Percentiles rank a stretch among this genome's conserved stretches.
These are phyloP conservation scores for Fusarium paranaense DNA, from an alignment of 2,329 filamentous ascomycete species.

Conservation along the genomic window DNA sequence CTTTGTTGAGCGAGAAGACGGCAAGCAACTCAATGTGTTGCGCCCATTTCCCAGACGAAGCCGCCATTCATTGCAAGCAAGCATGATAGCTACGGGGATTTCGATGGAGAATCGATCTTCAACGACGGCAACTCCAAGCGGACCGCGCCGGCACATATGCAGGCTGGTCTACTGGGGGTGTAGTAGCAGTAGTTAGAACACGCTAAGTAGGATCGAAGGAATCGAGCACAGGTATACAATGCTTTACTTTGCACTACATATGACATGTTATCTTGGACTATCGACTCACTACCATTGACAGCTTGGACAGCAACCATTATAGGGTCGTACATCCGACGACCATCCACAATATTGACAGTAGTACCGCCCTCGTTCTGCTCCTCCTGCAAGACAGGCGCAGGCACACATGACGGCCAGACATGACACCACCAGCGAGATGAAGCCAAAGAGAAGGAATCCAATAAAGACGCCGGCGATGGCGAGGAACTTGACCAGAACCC, in stretches of 20 bases:
- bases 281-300: neutral
- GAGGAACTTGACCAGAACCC: constrained; percentile 30
- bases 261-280: neutral
- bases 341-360: constrained; percentile 13
- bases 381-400: constrained; percentile 25
- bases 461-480: constrained; percentile 29
- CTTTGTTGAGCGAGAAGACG: constrained; percentile 9
- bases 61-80: neutral
- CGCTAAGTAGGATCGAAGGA: constrained; percentile 21
- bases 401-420: constrained; percentile 23
- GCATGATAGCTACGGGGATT: constrained; percentile 11
- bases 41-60: neutral
- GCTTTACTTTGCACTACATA: neutral
- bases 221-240: constrained; percentile 4
- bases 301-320: neutral
- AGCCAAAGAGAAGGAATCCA: constrained; percentile 20
- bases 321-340: neutral
- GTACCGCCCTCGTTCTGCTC: neutral
- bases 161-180: neutral
- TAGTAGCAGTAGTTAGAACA: constrained; percentile 1
- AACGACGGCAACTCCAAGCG: constrained; percentile 7
- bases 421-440: constrained; percentile 17
- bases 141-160: constrained; percentile 4
- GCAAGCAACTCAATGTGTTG: neutral
- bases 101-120: constrained; percentile 18